Conservation (phyloP, 2,329 filamentous ascomycete genomes). For the Ascochyta rabiei region DNA sequence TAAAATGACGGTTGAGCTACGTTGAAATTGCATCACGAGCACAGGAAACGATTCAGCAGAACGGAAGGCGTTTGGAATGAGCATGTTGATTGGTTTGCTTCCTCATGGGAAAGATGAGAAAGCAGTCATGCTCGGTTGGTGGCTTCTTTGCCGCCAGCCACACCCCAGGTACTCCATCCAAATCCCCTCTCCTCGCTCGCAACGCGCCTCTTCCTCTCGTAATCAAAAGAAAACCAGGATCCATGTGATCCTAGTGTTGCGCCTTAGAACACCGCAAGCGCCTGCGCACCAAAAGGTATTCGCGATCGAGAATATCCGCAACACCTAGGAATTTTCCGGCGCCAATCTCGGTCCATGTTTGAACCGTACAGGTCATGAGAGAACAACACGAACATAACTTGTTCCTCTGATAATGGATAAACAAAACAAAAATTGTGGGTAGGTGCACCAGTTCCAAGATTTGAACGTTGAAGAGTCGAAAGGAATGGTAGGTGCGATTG, state of each 20-base stretch:
- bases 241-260: slow-evolving; percentile 1
- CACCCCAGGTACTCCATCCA: background rate
- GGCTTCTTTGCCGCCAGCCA: slow-evolving; percentile 9
- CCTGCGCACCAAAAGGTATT: slow-evolving; percentile 36
- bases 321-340: slow-evolving; percentile 36
- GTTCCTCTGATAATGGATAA: slow-evolving; percentile 32
- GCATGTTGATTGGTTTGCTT: slow-evolving; percentile 9
- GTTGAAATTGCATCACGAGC: too few species aligned
- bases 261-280: slow-evolving; percentile 27
- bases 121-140: background rate
- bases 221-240: slow-evolving; percentile 3
- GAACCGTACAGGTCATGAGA: slow-evolving; percentile 33
- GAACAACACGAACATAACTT: slow-evolving; percentile 30
- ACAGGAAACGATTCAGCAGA: too few species aligned
- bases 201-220: background rate
- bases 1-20: background rate
- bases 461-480: slow-evolving; percentile 23
- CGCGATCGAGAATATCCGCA: slow-evolving; percentile 26
- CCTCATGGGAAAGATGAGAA: background rate
- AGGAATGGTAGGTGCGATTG: slow-evolving; percentile 34
- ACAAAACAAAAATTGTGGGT: slow-evolving; percentile 30
- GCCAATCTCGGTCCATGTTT: slow-evolving; percentile 21
- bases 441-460: slow-evolving; percentile 17
- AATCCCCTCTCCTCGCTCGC: background rate
- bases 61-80: background rate